Evolutionary conservation across 495 filamentous ascomycete species (phyloP).

Genomic region (Apiosordaria backusii): DNA sequence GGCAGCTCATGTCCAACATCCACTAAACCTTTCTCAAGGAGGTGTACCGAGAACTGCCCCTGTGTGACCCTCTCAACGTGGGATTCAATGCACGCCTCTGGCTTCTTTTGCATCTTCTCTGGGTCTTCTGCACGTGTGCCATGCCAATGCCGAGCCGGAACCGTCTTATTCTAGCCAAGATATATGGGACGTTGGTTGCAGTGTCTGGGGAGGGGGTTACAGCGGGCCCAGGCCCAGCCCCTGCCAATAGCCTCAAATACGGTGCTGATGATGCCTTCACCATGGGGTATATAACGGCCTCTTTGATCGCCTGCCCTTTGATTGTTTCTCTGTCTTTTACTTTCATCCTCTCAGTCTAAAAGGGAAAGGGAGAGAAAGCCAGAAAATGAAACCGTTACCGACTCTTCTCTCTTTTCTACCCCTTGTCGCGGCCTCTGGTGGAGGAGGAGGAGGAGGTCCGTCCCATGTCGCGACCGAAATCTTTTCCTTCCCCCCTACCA

Average conservation of each 20-base stretch:
- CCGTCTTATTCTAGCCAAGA: background rate
- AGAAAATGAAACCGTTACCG: background rate
- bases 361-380: background rate
- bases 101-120: background rate
- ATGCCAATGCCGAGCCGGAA: background rate
- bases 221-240: background rate
- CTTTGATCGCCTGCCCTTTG: background rate
- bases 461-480: background rate
- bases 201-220: background rate
- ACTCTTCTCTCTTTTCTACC: background rate
- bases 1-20: background rate
- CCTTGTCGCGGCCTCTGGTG: background rate
- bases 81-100: background rate
- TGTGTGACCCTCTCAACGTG: background rate
- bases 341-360: background rate
- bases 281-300: background rate
- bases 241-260: background rate
- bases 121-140: background rate
- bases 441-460: background rate
- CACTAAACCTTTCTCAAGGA: background rate
- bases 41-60: background rate
- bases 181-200: background rate
- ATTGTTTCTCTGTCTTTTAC: background rate
- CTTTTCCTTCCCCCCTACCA: conserved; percentile 6
- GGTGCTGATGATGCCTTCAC: background rate